Base-by-base conservation (phyloP, 78 protist species). In the Isochrysis galbana region DNA sequence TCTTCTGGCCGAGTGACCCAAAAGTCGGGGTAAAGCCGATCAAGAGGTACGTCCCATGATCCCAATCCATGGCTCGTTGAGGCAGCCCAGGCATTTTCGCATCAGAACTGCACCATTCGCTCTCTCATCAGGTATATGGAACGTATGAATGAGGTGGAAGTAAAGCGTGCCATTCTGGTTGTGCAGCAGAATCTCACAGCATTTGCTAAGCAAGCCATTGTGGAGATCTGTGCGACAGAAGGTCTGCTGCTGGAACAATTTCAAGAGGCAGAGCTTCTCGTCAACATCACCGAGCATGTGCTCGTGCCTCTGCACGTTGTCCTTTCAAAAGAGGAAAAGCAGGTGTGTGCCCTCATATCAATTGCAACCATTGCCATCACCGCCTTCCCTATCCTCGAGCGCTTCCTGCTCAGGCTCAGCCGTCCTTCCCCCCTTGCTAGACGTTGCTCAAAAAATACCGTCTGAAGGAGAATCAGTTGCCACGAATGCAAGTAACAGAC, bases 231-330 rank as follows among this genome's bases (percentile, higher is more conserved):
- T 19, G 47, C 44, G 84, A 0, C 45, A 32, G 84, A 39, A 22
- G 47, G 47, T 14, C 1, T 4, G 47, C 1, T 11, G 34, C 5
- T 77, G 34, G 84, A 77, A 46, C 46, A 39, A 46, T 77, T 77
- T 80, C 84, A 46, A 32, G 97, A 97, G 95, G 90, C 94, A 0
- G 98, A 98, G 44, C 92, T 98, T 51, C 54, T 97, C 23, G 95
- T 98, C n/a, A 98, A 98, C 94, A 97, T 98, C 89, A 97, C 98
- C 29, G 94, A 95, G 90, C 99, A 98, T 91, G 97, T 93, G 41
- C 97, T 98, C 36, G 99, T 97, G 29, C 98, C 98, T 36, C 88
- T 93, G 87, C 98, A 97, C 86, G 69, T 39, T 21, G 93, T 95
- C 2, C 93, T 97, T 55, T 32, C 91, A 14, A 88, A 38, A 38